These are phyloP conservation scores for Penicillium maclennaniae DNA, from an alignment of 495 filamentous ascomycete species.

Conservation along the genomic window DNA sequence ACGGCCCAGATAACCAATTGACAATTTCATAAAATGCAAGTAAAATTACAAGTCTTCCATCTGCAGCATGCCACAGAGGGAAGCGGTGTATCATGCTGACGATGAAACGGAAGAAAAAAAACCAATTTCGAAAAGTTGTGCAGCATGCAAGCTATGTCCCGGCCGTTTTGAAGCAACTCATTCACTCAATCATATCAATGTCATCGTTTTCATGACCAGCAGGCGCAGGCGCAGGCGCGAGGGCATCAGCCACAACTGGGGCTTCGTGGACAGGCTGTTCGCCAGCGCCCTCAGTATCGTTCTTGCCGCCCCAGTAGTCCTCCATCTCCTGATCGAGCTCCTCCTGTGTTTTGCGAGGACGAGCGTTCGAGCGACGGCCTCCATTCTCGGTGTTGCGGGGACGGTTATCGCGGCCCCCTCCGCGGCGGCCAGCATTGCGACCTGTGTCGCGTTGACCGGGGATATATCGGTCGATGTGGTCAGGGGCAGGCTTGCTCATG, in stretches of 20 bases:
- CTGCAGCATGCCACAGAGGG: background rate
- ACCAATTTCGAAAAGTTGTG: background rate
- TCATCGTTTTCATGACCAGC: constrained; percentile 54
- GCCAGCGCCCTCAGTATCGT: constrained; percentile 26
- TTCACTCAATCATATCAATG: constrained; percentile 52
- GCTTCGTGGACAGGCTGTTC: constrained; percentile 18
- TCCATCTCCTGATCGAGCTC: constrained; percentile 95
- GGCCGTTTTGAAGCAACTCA: background rate
- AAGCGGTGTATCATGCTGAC: background rate
- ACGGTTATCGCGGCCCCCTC: constrained; percentile 30
- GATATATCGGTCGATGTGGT: constrained; percentile 80
- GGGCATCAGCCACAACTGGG: constrained; percentile 29
- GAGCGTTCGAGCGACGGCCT: constrained; percentile 44
- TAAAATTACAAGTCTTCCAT: constrained; percentile 18
- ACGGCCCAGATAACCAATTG: constrained; percentile 6
- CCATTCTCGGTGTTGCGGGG: constrained; percentile 35
- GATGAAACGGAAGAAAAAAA: background rate
- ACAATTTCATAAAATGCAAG: constrained; percentile 17
- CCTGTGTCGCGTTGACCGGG: constrained; percentile 51
- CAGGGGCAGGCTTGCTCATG: constrained; percentile 63
- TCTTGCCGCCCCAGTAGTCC: constrained; percentile 69
- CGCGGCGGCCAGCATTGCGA: constrained; percentile 48
- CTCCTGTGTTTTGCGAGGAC: constrained; percentile 85
- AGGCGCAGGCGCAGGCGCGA: constrained; percentile 13
- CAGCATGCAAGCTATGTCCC: background rate